Percentiles rank a stretch among this genome's conserved stretches.
Conservation (phyloP, 352 stramenopile species). For the Phytophthora litchii region DNA sequence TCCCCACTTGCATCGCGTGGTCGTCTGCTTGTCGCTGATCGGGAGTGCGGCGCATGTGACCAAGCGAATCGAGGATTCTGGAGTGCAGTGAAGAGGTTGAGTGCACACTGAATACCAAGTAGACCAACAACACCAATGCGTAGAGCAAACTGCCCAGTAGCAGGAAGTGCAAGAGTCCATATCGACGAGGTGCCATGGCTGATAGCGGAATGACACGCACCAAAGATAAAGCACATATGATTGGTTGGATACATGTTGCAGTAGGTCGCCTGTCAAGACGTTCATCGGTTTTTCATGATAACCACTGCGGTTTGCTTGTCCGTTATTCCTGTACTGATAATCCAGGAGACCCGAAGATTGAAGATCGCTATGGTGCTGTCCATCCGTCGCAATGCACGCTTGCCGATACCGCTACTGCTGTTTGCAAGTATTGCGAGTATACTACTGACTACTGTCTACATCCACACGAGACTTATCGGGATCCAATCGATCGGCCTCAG, state of each 20-base stretch:
- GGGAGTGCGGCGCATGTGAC: conserved; percentile 8
- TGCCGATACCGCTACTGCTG: conserved; percentile 14
- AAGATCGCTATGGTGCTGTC: conserved; percentile 6
- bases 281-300: too few relatives aligned
- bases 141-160: conserved; percentile 20
- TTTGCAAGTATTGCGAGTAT: conserved; percentile 23
- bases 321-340: too few relatives aligned
- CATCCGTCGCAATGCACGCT: not conserved
- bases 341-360: too few relatives aligned
- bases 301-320: too few relatives aligned
- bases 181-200: conserved; percentile 3
- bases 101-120: conserved; percentile 14
- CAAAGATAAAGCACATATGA: too few relatives aligned
- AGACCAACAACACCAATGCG: conserved; percentile 6
- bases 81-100: not conserved
- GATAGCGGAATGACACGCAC: not conserved
- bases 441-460: conserved; percentile 24
- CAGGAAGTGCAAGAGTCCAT: conserved; percentile 10
- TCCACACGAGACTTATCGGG: conserved; percentile 23
- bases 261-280: too few relatives aligned
- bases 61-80: conserved; percentile 13
- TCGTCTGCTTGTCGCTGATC: conserved; percentile 23
- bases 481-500: conserved; percentile 20
- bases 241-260: too few relatives aligned
- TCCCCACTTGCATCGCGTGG: conserved; percentile 17